phyloP scores from a whole-genome alignment of 179 eudicot genomes.

The Patellifolia procumbens region DNA sequence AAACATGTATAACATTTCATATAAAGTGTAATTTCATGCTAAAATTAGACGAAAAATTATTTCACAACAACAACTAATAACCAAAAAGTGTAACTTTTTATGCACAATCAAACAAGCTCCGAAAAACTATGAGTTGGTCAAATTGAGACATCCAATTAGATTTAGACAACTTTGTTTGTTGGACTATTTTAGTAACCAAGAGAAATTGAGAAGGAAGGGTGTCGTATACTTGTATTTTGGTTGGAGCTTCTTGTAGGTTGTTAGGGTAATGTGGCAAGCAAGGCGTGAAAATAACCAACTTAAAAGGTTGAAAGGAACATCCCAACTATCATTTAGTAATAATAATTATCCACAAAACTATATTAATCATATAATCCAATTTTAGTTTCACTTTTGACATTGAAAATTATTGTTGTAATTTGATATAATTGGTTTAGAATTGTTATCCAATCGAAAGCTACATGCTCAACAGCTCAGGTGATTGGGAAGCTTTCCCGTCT shows the following conservation, averaged over 20 bases:
- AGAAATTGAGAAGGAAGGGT: constrained; percentile 1
- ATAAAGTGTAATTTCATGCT: too few relatives aligned
- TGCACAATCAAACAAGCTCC: too few relatives aligned
- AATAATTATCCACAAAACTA: background rate
- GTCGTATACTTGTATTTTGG: background rate
- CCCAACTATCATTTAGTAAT: background rate
- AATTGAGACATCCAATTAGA: background rate
- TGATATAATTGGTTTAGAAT: background rate
- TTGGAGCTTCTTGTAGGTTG: background rate
- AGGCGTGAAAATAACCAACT: constrained; percentile 22
- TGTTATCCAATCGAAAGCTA: too few relatives aligned
- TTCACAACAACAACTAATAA: too few relatives aligned
- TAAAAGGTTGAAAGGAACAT: background rate
- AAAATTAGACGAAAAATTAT: too few relatives aligned
- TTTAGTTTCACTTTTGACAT: background rate
- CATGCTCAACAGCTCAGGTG: background rate
- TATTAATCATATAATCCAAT: background rate
- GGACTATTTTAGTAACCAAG: too few relatives aligned
- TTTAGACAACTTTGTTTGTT: background rate
- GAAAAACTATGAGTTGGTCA: too few relatives aligned
- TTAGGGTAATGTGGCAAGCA: constrained; percentile 10
- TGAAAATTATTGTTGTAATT: background rate
- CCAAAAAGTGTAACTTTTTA: too few relatives aligned
- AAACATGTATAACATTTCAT: too few relatives aligned
- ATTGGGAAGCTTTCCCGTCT: background rate